These are phyloP conservation scores for Aspergillus nanangensis DNA, from an alignment of 495 filamentous ascomycete species.

Conservation along the genomic window DNA sequence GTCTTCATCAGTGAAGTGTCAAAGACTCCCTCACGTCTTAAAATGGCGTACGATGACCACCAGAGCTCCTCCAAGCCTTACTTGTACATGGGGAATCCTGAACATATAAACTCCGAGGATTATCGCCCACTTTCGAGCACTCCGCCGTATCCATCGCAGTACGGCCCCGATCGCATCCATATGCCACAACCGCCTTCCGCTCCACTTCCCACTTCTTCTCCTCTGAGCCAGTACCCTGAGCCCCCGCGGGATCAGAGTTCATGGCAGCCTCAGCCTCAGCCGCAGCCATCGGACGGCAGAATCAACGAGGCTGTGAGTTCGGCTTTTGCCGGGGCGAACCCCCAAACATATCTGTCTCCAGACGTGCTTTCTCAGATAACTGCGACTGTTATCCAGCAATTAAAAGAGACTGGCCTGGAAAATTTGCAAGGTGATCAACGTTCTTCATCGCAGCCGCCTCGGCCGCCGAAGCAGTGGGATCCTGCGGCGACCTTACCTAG, in stretches of 20 bases:
- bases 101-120: constrained; percentile 19
- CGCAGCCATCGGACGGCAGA: constrained; percentile 11
- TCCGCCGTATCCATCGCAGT: constrained; percentile 34
- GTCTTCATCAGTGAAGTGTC: background rate
- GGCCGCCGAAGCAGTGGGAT: constrained; percentile 28
- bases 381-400: constrained; percentile 49
- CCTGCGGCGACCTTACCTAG: constrained; percentile 23
- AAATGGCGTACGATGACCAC: constrained; percentile 43
- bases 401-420: constrained; percentile 41
- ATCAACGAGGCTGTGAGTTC: constrained; percentile 49
- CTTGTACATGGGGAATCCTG: constrained; percentile 20
- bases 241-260: constrained; percentile 14
- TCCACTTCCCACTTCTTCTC: constrained; percentile 17
- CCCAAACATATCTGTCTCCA: constrained; percentile 37
- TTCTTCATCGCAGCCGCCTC: constrained; percentile 24
- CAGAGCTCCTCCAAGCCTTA: constrained; percentile 23
- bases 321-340: constrained; percentile 34
- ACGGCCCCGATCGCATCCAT: constrained; percentile 29
- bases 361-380: constrained; percentile 50
- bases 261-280: constrained; percentile 14
- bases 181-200: constrained; percentile 43
- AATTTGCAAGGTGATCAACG: constrained; percentile 24
- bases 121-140: constrained; percentile 18
- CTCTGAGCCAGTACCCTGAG: constrained; percentile 15
- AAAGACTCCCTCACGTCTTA: constrained; percentile 2